A percentile compares a stretch with the other conserved stretches of the same genome.
Conservation (phyloP, 2,329 filamentous ascomycete species). For the Hymenoscyphus albidus region DNA sequence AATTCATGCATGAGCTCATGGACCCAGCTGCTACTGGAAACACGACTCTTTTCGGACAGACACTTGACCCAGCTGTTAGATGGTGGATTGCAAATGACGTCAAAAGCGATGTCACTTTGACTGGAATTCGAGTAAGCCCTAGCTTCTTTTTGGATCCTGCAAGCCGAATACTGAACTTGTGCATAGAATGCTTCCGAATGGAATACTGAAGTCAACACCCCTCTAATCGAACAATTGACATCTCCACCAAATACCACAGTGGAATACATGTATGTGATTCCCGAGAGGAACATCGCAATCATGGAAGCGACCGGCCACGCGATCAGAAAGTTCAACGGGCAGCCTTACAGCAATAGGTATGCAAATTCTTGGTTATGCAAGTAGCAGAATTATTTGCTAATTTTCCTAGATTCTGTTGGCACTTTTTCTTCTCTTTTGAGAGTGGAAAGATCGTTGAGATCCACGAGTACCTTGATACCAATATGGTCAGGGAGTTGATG, state of each 20-base stretch:
- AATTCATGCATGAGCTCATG: background rate
- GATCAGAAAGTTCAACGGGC: background rate
- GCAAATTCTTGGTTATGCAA: background rate
- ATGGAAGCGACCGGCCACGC: slow-evolving; percentile 1
- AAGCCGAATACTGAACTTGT: background rate
- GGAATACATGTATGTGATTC: background rate
- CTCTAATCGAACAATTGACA: background rate
- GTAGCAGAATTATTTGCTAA: background rate
- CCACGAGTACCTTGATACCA: background rate
- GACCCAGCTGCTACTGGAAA: background rate
- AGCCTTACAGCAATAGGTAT: background rate
- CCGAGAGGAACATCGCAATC: background rate
- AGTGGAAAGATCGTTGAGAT: background rate
- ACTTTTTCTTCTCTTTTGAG: background rate
- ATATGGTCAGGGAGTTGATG: background rate
- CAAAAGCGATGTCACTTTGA: background rate
- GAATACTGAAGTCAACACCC: background rate
- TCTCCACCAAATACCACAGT: background rate
- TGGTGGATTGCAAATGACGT: background rate
- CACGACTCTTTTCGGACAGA: background rate
- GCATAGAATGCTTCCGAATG: background rate
- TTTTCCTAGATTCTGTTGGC: background rate
- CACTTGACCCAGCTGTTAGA: background rate
- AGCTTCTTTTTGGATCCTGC: too few relatives aligned
- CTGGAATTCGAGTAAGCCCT: background rate